phyloP scores from a whole-genome alignment of 345 rosid species.

The Conringia planisiliqua region DNA sequence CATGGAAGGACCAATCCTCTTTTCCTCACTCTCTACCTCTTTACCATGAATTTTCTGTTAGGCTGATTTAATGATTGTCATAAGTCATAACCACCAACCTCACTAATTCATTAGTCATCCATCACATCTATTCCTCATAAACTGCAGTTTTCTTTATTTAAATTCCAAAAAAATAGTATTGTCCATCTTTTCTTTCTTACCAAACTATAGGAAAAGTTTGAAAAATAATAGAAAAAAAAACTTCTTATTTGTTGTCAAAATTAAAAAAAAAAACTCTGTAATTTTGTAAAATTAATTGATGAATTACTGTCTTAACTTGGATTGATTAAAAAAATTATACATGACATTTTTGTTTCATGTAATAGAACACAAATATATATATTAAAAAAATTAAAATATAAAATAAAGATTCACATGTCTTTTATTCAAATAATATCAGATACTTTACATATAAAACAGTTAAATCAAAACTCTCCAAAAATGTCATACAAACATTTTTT shows the following conservation, averaged over 20 bases:
- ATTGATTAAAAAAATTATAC: neutral
- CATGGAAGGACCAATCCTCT: constrained; percentile 5
- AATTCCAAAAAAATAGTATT: neutral
- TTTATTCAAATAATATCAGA: neutral
- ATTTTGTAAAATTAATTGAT: neutral
- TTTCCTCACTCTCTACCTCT: constrained; percentile 4
- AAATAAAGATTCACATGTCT: neutral
- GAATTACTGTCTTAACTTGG: neutral
- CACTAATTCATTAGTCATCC: constrained; percentile 23
- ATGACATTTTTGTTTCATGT: neutral
- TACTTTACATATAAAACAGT: neutral
- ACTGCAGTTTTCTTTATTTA: neutral
- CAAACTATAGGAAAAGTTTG: constrained; percentile 19
- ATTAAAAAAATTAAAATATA: neutral
- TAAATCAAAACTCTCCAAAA: no score
- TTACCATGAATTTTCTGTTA: constrained; percentile 10
- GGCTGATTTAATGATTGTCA: constrained; percentile 14
- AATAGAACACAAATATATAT: neutral
- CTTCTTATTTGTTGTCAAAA: neutral
- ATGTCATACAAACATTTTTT: no score
- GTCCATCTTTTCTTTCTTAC: constrained; percentile 6
- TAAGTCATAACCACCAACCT: constrained; percentile 26
- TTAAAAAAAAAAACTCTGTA: no score
- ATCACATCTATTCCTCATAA: constrained; percentile 19
- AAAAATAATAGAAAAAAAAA: neutral